phyloP scores from a whole-genome alignment of 2,329 filamentous ascomycete species.

The Onygenales sp. region DNA sequence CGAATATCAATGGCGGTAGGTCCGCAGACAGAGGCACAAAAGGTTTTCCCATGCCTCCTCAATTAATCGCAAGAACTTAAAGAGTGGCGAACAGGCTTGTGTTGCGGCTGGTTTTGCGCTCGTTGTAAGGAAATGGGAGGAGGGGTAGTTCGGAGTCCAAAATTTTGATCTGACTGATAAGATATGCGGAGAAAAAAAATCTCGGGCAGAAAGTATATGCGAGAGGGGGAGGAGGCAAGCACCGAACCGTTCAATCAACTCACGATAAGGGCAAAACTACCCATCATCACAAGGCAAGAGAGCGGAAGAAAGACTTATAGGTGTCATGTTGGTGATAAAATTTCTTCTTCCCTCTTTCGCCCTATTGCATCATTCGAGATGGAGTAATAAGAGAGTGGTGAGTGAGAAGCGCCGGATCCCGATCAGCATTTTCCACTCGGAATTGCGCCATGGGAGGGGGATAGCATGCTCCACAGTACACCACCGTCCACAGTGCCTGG shows the following conservation, averaged over 20 bases:
- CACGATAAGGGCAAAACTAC: background rate
- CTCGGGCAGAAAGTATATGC: background rate
- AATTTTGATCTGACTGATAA: background rate
- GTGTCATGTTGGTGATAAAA: background rate
- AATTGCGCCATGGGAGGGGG: conserved; percentile 6
- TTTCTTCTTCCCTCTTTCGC: background rate
- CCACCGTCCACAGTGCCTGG: no score
- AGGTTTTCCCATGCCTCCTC: conserved; percentile 19
- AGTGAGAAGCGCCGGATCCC: background rate
- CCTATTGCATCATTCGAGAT: background rate
- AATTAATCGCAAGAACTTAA: background rate
- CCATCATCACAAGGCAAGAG: background rate
- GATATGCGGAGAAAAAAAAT: background rate
- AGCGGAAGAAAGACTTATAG: background rate
- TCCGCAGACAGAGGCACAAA: conserved; percentile 29
- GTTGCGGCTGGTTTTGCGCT: background rate
- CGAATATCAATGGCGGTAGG: conserved; percentile 39
- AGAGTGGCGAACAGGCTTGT: background rate
- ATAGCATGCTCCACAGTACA: background rate
- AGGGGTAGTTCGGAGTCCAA: background rate
- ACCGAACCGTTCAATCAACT: background rate
- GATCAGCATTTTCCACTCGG: conserved; percentile 1
- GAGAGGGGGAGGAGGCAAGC: background rate
- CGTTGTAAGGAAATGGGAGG: background rate
- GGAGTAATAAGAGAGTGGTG: background rate